Base-by-base conservation (phyloP, 2,329 filamentous ascomycete species). In the Arachnopeziza araneosa region DNA sequence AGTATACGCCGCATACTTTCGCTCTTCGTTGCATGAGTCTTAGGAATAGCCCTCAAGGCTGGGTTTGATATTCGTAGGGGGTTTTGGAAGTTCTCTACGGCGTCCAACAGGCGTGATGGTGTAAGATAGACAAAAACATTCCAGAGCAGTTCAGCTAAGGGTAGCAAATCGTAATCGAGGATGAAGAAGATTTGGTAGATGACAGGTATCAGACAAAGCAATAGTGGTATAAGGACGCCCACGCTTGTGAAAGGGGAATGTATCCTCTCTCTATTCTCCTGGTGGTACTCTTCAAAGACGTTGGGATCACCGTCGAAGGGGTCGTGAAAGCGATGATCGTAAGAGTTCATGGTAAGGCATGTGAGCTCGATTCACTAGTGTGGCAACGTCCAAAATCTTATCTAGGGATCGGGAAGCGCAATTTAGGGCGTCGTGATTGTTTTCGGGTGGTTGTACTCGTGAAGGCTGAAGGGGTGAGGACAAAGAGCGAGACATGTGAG, bases 1-100 rank as follows among this genome's bases (percentile, higher is more conserved):
- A 91, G 72, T 32, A 91, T 79, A 62, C 83, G 81, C 66, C 81
- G 79, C 75, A 91, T 80, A 10, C 81, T 79, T 65, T 86, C 81
- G 70, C 83, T 86, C 73, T 91, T 92, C 24, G 81, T 80, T 19
- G 78, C 79, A 76, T 81, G 77, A 50, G 74, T 79, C 66, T 69
- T 76, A 61, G 72, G 73, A 58, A 68, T 74, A n/a, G 58, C 44
- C 53, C 58, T 64, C 24, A 68, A 52, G 63, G 74, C 74, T 71
- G 74, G 60, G 75, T 77, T 63, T 76, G 79, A 70, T 77, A 82
- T 78, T 79, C 76, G 84, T 14, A 69, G 58, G 21, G 69, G 63
- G 50, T 63, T 69, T 19, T 54, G 58, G 51, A 70, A 68, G 72
- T 73, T 69, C 70, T 86, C 82, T 65, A 87, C 63, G 57, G 80